Percentiles rank a stretch among this genome's conserved stretches.
These are phyloP conservation scores for Annulohypoxylon truncatum DNA, from an alignment of 2,329 filamentous ascomycete species.

Conservation along the genomic window DNA sequence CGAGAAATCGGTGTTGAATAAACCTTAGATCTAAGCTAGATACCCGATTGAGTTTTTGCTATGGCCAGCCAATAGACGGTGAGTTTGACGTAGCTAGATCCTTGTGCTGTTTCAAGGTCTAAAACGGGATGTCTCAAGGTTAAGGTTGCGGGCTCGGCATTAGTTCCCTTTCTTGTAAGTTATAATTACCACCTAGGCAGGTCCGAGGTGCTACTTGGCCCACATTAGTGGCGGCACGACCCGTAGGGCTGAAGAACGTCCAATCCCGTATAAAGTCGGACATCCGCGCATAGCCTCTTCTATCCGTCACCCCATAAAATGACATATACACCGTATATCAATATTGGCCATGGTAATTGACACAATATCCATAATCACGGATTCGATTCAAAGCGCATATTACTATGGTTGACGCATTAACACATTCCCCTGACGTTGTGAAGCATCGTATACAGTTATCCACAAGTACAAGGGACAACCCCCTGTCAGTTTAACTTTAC, in stretches of 20 bases:
- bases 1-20: neutral
- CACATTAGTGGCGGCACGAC: slow-evolving; percentile 11
- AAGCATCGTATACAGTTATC: too few species aligned
- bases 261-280: neutral
- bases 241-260: slow-evolving; percentile 30
- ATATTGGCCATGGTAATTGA: neutral
- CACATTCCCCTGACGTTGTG: too few species aligned
- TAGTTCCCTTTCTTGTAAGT: neutral
- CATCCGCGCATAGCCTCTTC: neutral
- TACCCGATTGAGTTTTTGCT: neutral
- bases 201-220: neutral
- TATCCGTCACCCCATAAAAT: neutral
- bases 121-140: neutral
- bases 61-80: neutral
- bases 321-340: neutral
- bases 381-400: neutral
- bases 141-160: neutral
- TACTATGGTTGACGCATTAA: too few species aligned
- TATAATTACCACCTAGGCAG: neutral
- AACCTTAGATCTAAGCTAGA: neutral
- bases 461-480: too few species aligned
- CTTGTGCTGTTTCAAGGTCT: neutral
- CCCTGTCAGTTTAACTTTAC: too few species aligned
- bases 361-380: neutral
- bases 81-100: neutral